These are phyloP conservation scores for Aspergillus steynii DNA, from an alignment of 495 filamentous ascomycete species.

Conservation along the genomic window DNA sequence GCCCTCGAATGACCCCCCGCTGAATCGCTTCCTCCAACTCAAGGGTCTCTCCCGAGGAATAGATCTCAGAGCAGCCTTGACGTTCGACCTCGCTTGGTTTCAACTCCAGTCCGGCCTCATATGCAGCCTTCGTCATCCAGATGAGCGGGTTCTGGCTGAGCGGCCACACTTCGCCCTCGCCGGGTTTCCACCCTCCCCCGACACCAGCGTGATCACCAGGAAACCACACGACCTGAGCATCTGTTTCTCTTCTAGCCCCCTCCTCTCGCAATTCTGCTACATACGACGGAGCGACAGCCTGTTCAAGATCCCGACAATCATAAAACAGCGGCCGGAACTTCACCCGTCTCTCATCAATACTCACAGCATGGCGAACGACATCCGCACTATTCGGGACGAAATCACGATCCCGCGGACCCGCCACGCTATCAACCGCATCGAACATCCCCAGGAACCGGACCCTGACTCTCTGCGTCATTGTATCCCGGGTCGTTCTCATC, in stretches of 20 bases:
- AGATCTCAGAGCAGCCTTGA: conserved; percentile 33
- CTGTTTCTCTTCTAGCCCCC: conserved; percentile 57
- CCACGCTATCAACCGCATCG: conserved; percentile 61
- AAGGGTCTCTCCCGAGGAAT: not conserved
- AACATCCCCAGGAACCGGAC: conserved; percentile 39
- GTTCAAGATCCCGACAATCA: not conserved
- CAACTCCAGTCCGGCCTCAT: conserved; percentile 67
- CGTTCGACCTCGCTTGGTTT: conserved; percentile 64
- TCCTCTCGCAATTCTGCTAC: conserved; percentile 49
- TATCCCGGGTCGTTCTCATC: conserved; percentile 71
- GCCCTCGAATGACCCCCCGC: conserved; percentile 32
- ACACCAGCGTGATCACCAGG: conserved; percentile 77
- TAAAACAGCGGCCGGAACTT: conserved; percentile 31
- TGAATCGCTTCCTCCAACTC: not conserved
- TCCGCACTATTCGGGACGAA: conserved; percentile 71
- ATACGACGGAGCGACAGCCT: conserved; percentile 8
- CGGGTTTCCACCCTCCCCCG: conserved; percentile 75
- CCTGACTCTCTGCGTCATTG: conserved; percentile 65
- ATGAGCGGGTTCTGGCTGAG: conserved; percentile 70
- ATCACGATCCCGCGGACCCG: conserved; percentile 53
- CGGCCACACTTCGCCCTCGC: conserved; percentile 49
- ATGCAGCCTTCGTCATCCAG: conserved; percentile 80
- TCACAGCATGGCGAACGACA: conserved; percentile 59
- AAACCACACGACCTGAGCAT: conserved; percentile 81
- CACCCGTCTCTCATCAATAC: conserved; percentile 66